phyloP scores from a whole-genome alignment of 1,139 yeast species.

The Protomyces pachydermus region DNA sequence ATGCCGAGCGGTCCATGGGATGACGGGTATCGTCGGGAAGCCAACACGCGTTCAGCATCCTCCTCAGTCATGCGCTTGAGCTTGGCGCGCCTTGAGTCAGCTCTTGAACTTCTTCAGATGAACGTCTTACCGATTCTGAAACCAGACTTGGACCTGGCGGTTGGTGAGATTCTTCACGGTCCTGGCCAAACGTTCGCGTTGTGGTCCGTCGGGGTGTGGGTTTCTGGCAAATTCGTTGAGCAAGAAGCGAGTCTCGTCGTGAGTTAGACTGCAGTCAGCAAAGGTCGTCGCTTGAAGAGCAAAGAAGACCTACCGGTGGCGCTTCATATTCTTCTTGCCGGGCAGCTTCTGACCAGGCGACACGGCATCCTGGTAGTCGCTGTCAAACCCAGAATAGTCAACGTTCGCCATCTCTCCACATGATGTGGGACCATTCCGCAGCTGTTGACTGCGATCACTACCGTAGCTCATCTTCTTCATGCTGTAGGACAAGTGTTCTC shows the following conservation, averaged over 20 bases:
- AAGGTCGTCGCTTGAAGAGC: neutral
- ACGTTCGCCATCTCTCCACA: neutral
- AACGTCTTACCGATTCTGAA: slow-evolving; percentile 32
- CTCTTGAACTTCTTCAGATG: neutral
- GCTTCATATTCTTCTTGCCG: slow-evolving; percentile 19
- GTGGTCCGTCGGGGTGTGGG: slow-evolving; percentile 31
- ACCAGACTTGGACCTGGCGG: slow-evolving; percentile 34
- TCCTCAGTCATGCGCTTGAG: slow-evolving; percentile 22
- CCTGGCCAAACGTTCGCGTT: slow-evolving; percentile 31
- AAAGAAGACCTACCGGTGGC: slow-evolving; percentile 13
- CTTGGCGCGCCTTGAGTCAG: slow-evolving; percentile 15
- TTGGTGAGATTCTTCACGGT: slow-evolving; percentile 30
- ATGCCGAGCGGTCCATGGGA: slow-evolving; percentile 8
- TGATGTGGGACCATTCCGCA: too few relatives aligned
- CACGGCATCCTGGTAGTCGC: neutral
- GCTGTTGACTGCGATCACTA: too few relatives aligned
- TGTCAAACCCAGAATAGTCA: neutral
- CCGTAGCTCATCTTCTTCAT: too few relatives aligned
- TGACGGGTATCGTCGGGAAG: slow-evolving; percentile 16
- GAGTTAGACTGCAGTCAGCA: slow-evolving; percentile 27
- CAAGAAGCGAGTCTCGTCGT: slow-evolving; percentile 32
- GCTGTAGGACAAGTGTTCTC: too few relatives aligned
- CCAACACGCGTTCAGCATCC: slow-evolving; percentile 24
- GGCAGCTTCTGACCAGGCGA: neutral
- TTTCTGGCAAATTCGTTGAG: slow-evolving; percentile 31